Conservation (phyloP, 2,329 filamentous ascomycete species). For the Ophiosphaerella herpotricha region DNA sequence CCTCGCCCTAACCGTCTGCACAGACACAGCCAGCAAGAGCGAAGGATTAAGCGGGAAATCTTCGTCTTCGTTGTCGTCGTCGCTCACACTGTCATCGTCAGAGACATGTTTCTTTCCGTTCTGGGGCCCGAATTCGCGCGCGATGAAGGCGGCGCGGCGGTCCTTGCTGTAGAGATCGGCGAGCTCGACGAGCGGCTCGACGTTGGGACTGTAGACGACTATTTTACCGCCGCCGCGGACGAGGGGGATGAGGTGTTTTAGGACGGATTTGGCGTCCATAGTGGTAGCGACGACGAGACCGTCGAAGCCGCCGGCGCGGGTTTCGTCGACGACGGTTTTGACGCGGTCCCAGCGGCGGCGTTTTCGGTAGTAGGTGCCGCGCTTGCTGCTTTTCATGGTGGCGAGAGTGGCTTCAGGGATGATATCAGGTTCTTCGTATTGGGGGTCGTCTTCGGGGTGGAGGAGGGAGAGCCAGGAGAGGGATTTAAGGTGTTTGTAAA, state of each 20-base stretch:
- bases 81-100: conserved; percentile 22
- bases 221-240: conserved; percentile 82
- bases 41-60: conserved; percentile 89
- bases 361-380: conserved; percentile 88
- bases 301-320: conserved; percentile 76
- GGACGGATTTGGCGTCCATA: conserved; percentile 78
- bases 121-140: conserved; percentile 27
- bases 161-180: conserved; percentile 84
- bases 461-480: conserved; percentile 93
- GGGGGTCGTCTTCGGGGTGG: conserved; percentile 72
- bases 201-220: conserved; percentile 79
- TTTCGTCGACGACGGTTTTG: conserved; percentile 72
- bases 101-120: conserved; percentile 25
- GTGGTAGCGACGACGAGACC: conserved; percentile 80
- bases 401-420: conserved; percentile 66
- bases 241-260: conserved; percentile 77
- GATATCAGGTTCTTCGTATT: conserved; percentile 70
- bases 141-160: conserved; percentile 70
- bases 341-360: conserved; percentile 78
- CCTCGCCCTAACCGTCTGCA: conserved; percentile 80
- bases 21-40: conserved; percentile 73
- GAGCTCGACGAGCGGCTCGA: conserved; percentile 77
- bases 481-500: conserved; percentile 78
- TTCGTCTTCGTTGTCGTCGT: conserved; percentile 21
- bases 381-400: conserved; percentile 77